Evolutionary conservation across 495 filamentous ascomycete species (phyloP), one percentile per base, ranked within the genome.

Genomic region (Podospora australis): DNA sequence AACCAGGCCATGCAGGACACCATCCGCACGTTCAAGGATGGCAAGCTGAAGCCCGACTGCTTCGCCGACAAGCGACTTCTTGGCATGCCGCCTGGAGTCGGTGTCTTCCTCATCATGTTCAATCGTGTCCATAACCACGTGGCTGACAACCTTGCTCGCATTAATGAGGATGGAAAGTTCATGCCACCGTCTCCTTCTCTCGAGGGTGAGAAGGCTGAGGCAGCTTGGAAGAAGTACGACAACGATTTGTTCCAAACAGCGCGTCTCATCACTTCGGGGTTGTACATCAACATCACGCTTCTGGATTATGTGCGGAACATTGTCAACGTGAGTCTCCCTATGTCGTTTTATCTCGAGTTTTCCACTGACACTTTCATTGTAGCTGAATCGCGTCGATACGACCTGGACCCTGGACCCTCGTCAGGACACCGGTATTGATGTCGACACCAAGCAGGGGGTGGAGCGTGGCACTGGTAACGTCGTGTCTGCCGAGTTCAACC

Each of bases 231-330:
- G 36, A 86, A 88, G 63, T 83, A 82, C 52, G 88, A 94, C 53
- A 80, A 90, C 47, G 86, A 92, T 48, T 70, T 94, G 16, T 94
- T 94, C 74, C 86, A 94, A 56, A 88, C 84, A 13, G 85, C 81
- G 26, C 73, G 87, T 32, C 71, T 92, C 50, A 74, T 90, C 51
- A 89, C 84, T 2, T 89, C 84, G 28, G 86, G 88, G 44, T 70
- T 91, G 6, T 92, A 90, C 63, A 86, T 89, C 59, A 90, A 92
- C 70, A 86, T 88, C 55, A 82, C 86, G 6, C 69, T 92, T 25
- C 75, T 86, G 48, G 88, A 94, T 57, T 94, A 94, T 60, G 76
- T 94, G 29, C 81, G 88, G 21, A 88, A 86, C 16, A 90, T 94
- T 53, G 73, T 92, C 64, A 90, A 90, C 39, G 52, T 70, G 44